These are phyloP conservation scores for Trichoderma sp. DNA, from an alignment of 2,329 filamentous ascomycete genomes.

Conservation along the genomic window DNA sequence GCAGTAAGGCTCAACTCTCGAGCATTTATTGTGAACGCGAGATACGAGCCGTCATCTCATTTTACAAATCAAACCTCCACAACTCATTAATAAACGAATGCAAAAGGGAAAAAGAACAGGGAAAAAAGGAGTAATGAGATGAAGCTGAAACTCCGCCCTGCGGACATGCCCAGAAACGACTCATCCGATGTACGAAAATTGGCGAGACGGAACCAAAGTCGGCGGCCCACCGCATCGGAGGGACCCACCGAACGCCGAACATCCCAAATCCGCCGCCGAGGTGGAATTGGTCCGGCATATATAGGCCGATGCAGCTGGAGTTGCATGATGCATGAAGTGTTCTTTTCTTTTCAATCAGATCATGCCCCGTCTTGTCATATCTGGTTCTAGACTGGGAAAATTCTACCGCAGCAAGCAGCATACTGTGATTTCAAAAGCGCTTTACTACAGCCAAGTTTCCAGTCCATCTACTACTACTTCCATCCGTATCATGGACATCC, in stretches of 20 bases:
- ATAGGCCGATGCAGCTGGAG: background rate
- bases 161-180: background rate
- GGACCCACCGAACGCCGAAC: conserved; percentile 14
- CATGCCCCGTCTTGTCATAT: background rate
- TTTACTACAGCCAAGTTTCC: background rate
- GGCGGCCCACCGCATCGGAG: conserved; percentile 10
- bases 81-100: background rate
- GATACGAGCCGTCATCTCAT: background rate
- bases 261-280: conserved; percentile 8
- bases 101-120: background rate
- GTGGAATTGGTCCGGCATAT: background rate
- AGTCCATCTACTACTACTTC: background rate
- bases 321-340: background rate
- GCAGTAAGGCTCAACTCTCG: background rate
- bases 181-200: background rate
- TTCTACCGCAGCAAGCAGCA: background rate
- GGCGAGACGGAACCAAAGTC: background rate
- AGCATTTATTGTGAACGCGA: background rate
- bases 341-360: background rate
- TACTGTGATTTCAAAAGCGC: background rate
- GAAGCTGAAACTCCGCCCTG: background rate
- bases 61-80: background rate
- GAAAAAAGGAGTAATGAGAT: background rate
- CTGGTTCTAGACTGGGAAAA: background rate
- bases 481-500: conserved; percentile 30